These are phyloP conservation scores for Pelargonium cotyledonis DNA, from an alignment of 441 rosid genomes.

Conservation along the genomic window DNA sequence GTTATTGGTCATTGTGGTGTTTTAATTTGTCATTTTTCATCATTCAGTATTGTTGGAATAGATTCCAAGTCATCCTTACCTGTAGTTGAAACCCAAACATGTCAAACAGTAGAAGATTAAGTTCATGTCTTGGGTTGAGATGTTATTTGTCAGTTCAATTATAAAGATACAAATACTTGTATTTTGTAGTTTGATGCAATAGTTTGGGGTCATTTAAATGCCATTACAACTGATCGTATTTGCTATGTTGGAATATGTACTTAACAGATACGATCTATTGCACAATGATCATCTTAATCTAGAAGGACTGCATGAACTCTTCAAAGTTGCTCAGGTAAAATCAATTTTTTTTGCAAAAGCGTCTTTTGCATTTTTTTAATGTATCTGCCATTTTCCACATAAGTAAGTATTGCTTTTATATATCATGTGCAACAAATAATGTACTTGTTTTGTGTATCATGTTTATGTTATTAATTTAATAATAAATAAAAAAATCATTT, in stretches of 20 bases:
- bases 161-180: not conserved
- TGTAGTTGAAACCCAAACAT: not conserved
- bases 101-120: not conserved
- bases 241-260: conserved; percentile 1
- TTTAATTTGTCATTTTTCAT: not conserved
- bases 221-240: conserved; percentile 4
- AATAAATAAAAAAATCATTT: not conserved
- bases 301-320: conserved; percentile 87
- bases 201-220: not conserved
- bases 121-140: not conserved
- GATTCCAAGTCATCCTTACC: not conserved
- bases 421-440: not conserved
- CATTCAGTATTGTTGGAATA: not conserved
- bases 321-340: conserved; percentile 94
- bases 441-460: not conserved
- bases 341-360: not conserved
- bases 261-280: conserved; percentile 82
- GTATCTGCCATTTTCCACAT: not conserved
- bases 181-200: not conserved
- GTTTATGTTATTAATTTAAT: not conserved
- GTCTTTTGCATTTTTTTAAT: not conserved
- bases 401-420: not conserved
- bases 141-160: not conserved
- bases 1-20: not conserved
- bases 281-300: conserved; percentile 98